Percentiles rank a stretch among this genome's conserved stretches.
These are phyloP conservation scores for Calocera cornea DNA, from an alignment of 768 basidiomycete species.

Conservation along the genomic window DNA sequence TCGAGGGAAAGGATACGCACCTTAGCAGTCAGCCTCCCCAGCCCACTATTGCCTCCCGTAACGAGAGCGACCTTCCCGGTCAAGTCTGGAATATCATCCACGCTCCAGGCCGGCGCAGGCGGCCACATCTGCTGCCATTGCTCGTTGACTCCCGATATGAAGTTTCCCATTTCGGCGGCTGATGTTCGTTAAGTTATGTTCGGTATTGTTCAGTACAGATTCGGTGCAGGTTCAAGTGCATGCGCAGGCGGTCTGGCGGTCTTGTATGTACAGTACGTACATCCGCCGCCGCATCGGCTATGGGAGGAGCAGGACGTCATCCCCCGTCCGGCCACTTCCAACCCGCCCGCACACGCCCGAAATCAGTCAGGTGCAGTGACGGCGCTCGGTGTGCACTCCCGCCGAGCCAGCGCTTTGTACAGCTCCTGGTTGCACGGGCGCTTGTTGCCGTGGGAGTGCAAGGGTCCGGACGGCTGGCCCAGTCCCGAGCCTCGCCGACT, in stretches of 20 bases:
- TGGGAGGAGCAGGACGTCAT: no score
- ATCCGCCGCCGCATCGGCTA: not conserved
- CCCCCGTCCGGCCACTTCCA: no score
- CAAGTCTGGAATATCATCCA: not conserved
- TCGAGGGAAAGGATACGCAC: not conserved
- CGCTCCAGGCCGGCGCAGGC: not conserved
- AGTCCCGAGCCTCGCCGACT: no score
- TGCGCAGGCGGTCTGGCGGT: not conserved
- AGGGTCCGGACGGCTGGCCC: no score
- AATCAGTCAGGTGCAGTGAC: not conserved
- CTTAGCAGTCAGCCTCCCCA: not conserved
- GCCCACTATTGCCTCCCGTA: not conserved
- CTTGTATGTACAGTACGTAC: not conserved
- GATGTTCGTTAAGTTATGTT: not conserved
- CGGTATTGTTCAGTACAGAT: not conserved
- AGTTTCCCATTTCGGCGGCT: not conserved
- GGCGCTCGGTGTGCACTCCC: not conserved
- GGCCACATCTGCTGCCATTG: not conserved
- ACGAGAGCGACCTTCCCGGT: not conserved
- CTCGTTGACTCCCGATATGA: not conserved
- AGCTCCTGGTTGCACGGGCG: no score
- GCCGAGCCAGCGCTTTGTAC: not conserved
- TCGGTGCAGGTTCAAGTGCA: not conserved
- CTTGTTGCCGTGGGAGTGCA: no score
- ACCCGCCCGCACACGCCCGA: not conserved